A percentile compares a stretch with the other conserved stretches of the same genome.
Conservation (phyloP, 2,329 filamentous ascomycete species). For the Thielaviopsis musarum region DNA sequence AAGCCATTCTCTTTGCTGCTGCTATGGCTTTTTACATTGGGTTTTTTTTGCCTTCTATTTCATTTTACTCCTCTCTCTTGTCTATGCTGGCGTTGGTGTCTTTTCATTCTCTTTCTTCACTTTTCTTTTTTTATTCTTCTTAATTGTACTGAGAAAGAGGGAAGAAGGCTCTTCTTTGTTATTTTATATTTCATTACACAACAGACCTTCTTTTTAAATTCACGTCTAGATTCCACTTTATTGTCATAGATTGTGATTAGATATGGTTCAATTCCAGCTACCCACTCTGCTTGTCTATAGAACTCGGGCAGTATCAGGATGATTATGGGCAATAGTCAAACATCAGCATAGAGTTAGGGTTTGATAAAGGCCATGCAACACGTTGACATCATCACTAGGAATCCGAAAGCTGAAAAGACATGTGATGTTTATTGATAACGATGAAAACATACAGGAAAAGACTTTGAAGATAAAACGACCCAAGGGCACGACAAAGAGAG, state of each 20-base stretch:
- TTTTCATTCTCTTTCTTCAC: conserved; percentile 12
- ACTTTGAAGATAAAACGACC: too few species aligned
- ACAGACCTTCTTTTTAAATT: background rate
- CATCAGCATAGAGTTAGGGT: background rate
- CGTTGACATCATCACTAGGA: too few species aligned
- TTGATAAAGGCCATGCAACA: background rate
- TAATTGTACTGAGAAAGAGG: conserved; percentile 2
- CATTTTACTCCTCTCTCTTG: conserved; percentile 7
- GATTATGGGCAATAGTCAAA: background rate
- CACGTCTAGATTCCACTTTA: background rate
- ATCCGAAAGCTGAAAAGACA: background rate
- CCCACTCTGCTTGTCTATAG: background rate
- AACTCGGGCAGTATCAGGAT: background rate
- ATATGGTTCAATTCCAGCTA: background rate
- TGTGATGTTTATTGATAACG: background rate
- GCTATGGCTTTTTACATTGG: conserved; percentile 8
- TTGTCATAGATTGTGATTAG: background rate
- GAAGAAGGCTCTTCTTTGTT: conserved; percentile 18
- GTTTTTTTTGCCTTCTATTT: conserved; percentile 12
- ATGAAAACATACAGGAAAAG: background rate
- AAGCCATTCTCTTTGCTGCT: conserved; percentile 8
- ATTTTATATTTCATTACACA: conserved; percentile 25
- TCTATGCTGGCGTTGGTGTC: conserved; percentile 12
- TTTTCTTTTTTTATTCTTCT: conserved; percentile 8
- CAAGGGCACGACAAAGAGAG: background rate